Conservation (phyloP, 306 rosid species). For the Hippophae tibetana region DNA sequence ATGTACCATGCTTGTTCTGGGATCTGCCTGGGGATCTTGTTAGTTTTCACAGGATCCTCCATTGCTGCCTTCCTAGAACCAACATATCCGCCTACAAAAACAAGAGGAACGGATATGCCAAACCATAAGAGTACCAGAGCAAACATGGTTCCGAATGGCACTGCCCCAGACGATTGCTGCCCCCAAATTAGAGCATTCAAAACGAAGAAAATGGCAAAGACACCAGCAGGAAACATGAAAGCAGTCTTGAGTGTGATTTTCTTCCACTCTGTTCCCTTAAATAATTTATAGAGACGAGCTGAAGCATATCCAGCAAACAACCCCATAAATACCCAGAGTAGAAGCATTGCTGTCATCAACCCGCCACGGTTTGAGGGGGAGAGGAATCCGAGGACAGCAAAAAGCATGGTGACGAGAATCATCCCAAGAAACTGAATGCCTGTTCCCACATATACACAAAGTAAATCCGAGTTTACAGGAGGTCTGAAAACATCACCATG, state of each 20-base stretch:
- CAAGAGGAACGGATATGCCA: slow-evolving; percentile 90
- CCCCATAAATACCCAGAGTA: slow-evolving; percentile 92
- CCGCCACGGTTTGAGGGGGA: slow-evolving; percentile 93
- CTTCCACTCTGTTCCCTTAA: slow-evolving; percentile 83
- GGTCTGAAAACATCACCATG: slow-evolving; percentile 85
- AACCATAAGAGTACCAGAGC: slow-evolving; percentile 89
- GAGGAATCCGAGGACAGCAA: slow-evolving; percentile 80
- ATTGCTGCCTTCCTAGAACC: slow-evolving; percentile 50
- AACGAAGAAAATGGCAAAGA: slow-evolving; percentile 62
- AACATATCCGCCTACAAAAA: slow-evolving; percentile 58
- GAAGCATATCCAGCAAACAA: slow-evolving; percentile 65
- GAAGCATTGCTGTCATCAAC: slow-evolving; percentile 81
- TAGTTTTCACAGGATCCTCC: slow-evolving; percentile 82
- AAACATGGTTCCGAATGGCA: slow-evolving; percentile 95
- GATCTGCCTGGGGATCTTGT: slow-evolving; percentile 76
- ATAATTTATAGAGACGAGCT: slow-evolving; percentile 53
- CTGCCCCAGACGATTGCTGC: slow-evolving; percentile 82
- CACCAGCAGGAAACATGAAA: slow-evolving; percentile 54
- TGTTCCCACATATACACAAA: slow-evolving; percentile 79
- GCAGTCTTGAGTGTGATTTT: slow-evolving; percentile 65
- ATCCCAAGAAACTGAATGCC: slow-evolving; percentile 89
- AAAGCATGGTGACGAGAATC: slow-evolving; percentile 79
- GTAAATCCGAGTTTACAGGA: slow-evolving; percentile 63
- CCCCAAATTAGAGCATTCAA: slow-evolving; percentile 92
- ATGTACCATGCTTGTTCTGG: slow-evolving; percentile 93